Evolutionary conservation across 345 rosid genomes (phyloP), one percentile per base, ranked within the genome.

Genomic region (Salix udensis): DNA sequence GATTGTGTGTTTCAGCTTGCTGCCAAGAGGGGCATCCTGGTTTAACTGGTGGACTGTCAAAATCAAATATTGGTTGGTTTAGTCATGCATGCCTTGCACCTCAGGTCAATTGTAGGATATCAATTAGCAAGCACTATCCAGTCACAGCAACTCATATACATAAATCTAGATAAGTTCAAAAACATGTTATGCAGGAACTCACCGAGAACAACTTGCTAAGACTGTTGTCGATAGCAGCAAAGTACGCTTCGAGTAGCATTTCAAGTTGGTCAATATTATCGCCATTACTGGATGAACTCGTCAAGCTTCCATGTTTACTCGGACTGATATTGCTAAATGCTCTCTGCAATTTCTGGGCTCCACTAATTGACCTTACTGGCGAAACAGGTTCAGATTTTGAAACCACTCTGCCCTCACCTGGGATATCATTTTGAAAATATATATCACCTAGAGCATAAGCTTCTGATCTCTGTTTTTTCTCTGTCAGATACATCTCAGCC

Each of bases 401-500:
- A 81, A 81, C 79, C 65, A 52, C 68, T 73, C 78, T 82, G 55
- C 70, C 74, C 70, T 79, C 79, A 11, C 71, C 82, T 30, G 83
- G 83, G 39, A 74, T 74, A 37, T 87, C 82, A 28, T 77, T 79
- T 70, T 85, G 88, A 79, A 79, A 74, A 72, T 82, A 44, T 68
- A 83, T 60, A 37, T 89, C 94, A 46, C 70, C 82, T 28, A 84
- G 74, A 50, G 86, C 85, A 84, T 84, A 86, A 85, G 88, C 91
- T 80, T 95, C 97, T 31, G 73, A 78, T 82, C 88, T 88, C 82
- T 81, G 88, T 80, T 89, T 96, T 82, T 96, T 96, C 86, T 96
- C 98, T 0, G 99, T 93, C 62, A 96, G 90, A 81, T 96, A 88
- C 99, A 96, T 93, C 87, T 90, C 96, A 80, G 98, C 99, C 99